Conservation (phyloP, 2,329 filamentous ascomycete genomes). For the Venturia aucupariae region DNA sequence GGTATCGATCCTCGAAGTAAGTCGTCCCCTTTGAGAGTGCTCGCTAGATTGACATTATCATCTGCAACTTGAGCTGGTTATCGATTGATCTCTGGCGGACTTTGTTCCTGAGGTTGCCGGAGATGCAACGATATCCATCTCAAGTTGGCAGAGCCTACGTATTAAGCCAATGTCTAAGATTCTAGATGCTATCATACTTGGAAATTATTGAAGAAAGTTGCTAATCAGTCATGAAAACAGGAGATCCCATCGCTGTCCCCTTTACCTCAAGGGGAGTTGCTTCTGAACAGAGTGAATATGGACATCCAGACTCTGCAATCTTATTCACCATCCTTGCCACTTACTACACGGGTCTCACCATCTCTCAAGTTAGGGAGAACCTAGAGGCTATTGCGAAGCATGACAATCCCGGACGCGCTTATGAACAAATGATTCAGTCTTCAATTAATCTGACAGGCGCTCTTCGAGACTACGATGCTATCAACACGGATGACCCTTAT, state of each 20-base stretch:
- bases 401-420: constrained; percentile 45
- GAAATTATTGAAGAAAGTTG: too few species aligned
- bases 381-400: constrained; percentile 42
- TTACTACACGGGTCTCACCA: constrained; percentile 48
- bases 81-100: too few species aligned
- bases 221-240: constrained; percentile 10
- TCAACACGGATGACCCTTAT: constrained; percentile 50
- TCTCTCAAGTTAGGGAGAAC: constrained; percentile 25
- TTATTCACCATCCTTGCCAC: constrained; percentile 56
- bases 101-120: too few species aligned
- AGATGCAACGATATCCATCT: too few species aligned
- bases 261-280: constrained; percentile 58
- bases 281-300: constrained; percentile 54
- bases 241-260: constrained; percentile 56
- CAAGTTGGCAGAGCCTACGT: too few species aligned
- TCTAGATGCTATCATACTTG: too few species aligned
- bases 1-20: constrained; percentile 28
- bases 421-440: constrained; percentile 30
- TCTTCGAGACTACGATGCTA: constrained; percentile 42
- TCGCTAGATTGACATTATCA: too few species aligned
- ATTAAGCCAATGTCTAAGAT: too few species aligned
- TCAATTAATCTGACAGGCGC: constrained; percentile 35
- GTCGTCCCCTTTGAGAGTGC: too few species aligned
- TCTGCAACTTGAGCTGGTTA: too few species aligned
- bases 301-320: constrained; percentile 60